Evolutionary conservation across 352 stramenopile genomes (phyloP), one percentile per base, ranked within the genome.

Genomic region (Phytophthora pistaciae): DNA sequence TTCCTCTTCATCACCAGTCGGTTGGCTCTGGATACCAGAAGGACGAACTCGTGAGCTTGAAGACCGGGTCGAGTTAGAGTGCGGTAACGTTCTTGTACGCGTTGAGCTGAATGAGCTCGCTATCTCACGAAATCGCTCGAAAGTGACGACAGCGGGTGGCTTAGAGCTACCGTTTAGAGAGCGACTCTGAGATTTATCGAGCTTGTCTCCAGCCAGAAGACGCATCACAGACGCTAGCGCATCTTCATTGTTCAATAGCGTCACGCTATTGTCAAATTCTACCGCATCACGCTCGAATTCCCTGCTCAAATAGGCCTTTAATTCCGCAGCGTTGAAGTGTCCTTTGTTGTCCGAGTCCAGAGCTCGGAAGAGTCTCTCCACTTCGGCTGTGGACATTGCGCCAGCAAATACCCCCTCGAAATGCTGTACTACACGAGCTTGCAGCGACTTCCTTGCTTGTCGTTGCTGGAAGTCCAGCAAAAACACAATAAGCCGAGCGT

Each of bases 401-500:
- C 40, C 64, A 44, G 21, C 36, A 16, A 70, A 72, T 23, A 60
- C 68, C 5, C 60, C 31, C 8, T 68, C 57, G 25, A 89, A 77
- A 36, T 77, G 56, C 5, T 62, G 7, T 2, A 82, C 5, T 2
- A 87, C 68, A 4, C 46, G 56, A 10, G 38, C 14, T 31, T 80
- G 64, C 0, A 91, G 69, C 31, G 36, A 25, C 10, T 72, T 38
- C 25, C 74, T 55, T 0, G 66, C 54, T 2, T 60, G 44, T 18
- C 69, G 64, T 20, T 85, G 82, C 21, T 91, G 75, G 5, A 56
- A 59, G 3, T 87, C 80, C 7, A 86, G 44, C n/a, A 91, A 61
- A 58, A 81, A 85, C 21, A 89, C 76, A 0, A 91, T 53, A 36
- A 91, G 56, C 3, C 70, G 77, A 20, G 74, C 68, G 48, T 88